Conservation (phyloP, 169 alveolate genomes). For the Plasmodium berghei region DNA sequence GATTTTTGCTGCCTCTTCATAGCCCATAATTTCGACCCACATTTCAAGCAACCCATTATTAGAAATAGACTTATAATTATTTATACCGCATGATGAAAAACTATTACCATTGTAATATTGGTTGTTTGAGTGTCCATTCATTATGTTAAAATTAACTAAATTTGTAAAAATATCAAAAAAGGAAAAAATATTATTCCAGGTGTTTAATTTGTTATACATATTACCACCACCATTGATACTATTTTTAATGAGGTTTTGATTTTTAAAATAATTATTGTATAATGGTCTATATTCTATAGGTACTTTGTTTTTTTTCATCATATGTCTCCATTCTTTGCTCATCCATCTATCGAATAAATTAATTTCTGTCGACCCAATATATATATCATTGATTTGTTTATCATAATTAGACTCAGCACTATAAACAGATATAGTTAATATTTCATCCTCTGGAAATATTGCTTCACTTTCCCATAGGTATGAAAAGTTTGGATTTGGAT, state of each 20-base stretch:
- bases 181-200: conserved; percentile 68
- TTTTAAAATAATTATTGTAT: conserved; percentile 67
- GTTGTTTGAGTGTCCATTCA: background rate
- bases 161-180: conserved; percentile 55
- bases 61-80: no score
- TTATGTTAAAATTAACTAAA: conserved; percentile 15
- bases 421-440: conserved; percentile 82
- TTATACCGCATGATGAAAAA: background rate
- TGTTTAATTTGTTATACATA: conserved; percentile 54
- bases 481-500: conserved; percentile 84
- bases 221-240: conserved; percentile 45
- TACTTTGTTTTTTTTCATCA: conserved; percentile 87
- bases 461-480: conserved; percentile 86
- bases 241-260: background rate
- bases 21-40: conserved; percentile 89
- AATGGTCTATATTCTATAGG: conserved; percentile 92
- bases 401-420: conserved; percentile 78
- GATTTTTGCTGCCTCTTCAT: conserved; percentile 83
- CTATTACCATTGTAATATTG: background rate
- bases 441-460: conserved; percentile 87
- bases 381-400: conserved; percentile 84
- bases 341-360: conserved; percentile 93
- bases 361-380: conserved; percentile 90
- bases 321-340: conserved; percentile 91
- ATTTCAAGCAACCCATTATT: conserved; percentile 84